Base-by-base conservation (phyloP, 2,329 filamentous ascomycete species). In the Trichoderma afroharzianum region DNA sequence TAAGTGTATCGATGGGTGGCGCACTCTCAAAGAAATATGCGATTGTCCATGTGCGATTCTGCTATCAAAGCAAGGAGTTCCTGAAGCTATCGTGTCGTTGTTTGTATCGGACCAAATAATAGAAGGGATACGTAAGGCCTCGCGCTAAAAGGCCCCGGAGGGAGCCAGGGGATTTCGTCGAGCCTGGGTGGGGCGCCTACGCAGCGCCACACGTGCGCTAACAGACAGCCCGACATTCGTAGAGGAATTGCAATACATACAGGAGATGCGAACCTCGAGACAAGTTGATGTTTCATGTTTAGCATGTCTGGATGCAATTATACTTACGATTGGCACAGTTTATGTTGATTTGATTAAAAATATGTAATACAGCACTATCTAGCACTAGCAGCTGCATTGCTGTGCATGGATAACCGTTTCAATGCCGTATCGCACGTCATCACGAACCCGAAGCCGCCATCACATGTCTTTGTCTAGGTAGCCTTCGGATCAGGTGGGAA, bases 121-220 rank as follows among this genome's bases (percentile, higher is more conserved):
- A 50, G 61, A 71, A 71, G 68, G 68, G 58, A 71, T 71, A 66
- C 68, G 68, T 71, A 71, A 71, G 62, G 68, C 61, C 33, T 39
- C 59, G 61, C 68, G 68, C 68, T 58, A 70, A 58, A 14, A n/a
- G n/a, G 24, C 24, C 47, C 58, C 58, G 18, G 24, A 50, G 68
- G 18, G 24, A 50, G 68, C 68, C 39, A 71, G 59, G 58, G 68
- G 68, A 33, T 47, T 63, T 47, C 30, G 68, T 53, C 36, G 62
- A 59, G 57, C 36, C 62, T 39, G 28, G 39, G 68, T 66, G 68
- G 68, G 68, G 68, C 68, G 59, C 55, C 50, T 33, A 50, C 62
- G 53, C 61, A 71, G 62, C 57, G 57, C 68, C 61, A 66, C 68
- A 66, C 67, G 57, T 69, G 67, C 66, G 24, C 63, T 67, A 67